Base-by-base conservation (phyloP, 805 yeast species). In the Candida verbasci region DNA sequence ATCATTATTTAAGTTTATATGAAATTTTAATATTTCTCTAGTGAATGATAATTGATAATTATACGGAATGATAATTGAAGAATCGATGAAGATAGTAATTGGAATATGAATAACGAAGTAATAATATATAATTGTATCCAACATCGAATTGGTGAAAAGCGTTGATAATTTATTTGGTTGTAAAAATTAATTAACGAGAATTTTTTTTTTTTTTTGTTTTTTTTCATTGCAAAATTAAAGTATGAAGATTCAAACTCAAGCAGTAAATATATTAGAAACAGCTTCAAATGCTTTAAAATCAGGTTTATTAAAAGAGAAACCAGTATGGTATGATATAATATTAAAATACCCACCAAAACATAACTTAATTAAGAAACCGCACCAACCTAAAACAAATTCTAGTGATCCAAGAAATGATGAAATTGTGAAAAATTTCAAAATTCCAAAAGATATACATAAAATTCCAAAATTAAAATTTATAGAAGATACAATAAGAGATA, bases 311-410 rank as follows among this genome's bases (percentile, higher is more conserved):
- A 68, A 60, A 22, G 61, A 72, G 22, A 82, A 83, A 51, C 98
- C 98, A 2, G 81, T 81, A 1, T 93, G 97, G 98, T 87, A 73
- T 60, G 79, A 81, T 44, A 91, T 85, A 5, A 87, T 93, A 11
- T 85, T 86, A 3, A 71, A 80, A 18, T 72, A 82, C 48, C 97
- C 97, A 26, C 97, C 97, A 24, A 66, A 74, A 28, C 72, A 73
- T 41, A 77, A 78, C 46, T 72, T 81, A 47, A 70, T 71, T 37
- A 76, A 71, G 46, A 65, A 68, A 39, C 57, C 71, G 9, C 62
- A 56, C 48, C 48, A 49, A 24, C 49, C 64, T 26, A 55, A 53
- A 16, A 39, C 41, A 38, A 40, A 49, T 29, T 35, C 40, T 26
- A 38, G 42, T 23, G 71, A 65, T 43, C 69, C 70, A 10, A 40